phyloP scores from a whole-genome alignment of 257 asterid species.

The Nemophila menziesii region DNA sequence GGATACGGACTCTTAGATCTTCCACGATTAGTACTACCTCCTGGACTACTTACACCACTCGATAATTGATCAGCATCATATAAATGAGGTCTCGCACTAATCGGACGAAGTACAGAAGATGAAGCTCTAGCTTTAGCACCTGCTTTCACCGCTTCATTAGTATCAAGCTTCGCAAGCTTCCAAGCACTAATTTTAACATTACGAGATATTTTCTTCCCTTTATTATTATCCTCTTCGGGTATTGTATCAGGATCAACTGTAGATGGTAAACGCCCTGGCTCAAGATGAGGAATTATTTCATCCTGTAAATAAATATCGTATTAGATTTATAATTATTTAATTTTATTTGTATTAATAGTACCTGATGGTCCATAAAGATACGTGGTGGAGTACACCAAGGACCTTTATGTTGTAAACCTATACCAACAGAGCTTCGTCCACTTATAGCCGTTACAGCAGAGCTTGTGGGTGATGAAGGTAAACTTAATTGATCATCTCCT shows the following conservation, averaged over 20 bases:
- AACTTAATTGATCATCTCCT: constrained; percentile 81
- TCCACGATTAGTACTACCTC: constrained; percentile 58
- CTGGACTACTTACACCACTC: constrained; percentile 52
- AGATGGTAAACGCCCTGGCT: constrained; percentile 85
- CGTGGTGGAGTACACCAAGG: constrained; percentile 99
- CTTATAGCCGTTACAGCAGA: constrained; percentile 93
- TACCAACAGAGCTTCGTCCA: constrained; percentile 92
- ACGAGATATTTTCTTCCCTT: constrained; percentile 53
- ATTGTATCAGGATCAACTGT: constrained; percentile 78
- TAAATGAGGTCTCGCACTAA: constrained; percentile 43
- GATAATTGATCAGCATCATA: constrained; percentile 49
- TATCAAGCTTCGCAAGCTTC: constrained; percentile 87
- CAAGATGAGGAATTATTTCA: constrained; percentile 78
- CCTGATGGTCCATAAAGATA: constrained; percentile 96
- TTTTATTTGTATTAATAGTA: constrained; percentile 8
- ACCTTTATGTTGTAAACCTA: constrained; percentile 81
- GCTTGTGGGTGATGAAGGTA: constrained; percentile 86
- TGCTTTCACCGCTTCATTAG: constrained; percentile 76
- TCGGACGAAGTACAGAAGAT: constrained; percentile 75
- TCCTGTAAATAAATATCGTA: constrained; percentile 35
- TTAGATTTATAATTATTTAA: neutral
- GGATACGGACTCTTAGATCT: constrained; percentile 62
- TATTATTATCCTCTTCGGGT: constrained; percentile 40
- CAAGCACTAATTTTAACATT: constrained; percentile 85
- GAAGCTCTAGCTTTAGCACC: constrained; percentile 94